Conservation (phyloP, 1,284 basidiomycete species). For the Puccinia coronata region DNA sequence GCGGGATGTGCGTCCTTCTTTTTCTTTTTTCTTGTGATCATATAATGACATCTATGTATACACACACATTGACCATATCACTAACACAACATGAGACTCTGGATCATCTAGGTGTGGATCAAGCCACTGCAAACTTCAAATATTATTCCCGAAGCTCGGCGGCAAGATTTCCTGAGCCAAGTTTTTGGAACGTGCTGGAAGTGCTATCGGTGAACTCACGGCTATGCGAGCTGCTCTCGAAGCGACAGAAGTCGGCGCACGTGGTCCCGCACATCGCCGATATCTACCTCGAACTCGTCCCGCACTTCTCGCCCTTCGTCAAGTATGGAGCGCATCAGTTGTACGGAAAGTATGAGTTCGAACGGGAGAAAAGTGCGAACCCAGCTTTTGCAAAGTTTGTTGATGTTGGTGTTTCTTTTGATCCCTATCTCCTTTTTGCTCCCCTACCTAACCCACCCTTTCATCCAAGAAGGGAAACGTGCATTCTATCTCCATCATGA, state of each 20-base stretch:
- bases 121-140: conserved; percentile 74
- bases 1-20: conserved; percentile 71
- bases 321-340: conserved; percentile 94
- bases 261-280: conserved; percentile 91
- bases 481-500: neutral
- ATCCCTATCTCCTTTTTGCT: neutral
- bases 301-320: conserved; percentile 86
- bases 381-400: conserved; percentile 94
- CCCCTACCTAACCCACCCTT: neutral
- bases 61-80: neutral
- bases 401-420: conserved; percentile 66
- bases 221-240: conserved; percentile 87
- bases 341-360: conserved; percentile 98
- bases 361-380: conserved; percentile 94
- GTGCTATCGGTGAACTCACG: conserved; percentile 87
- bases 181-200: conserved; percentile 99
- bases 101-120: conserved; percentile 77
- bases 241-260: conserved; percentile 89
- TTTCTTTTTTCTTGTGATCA: neutral
- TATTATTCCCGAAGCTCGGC: conserved; percentile 73
- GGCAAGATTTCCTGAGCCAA: conserved; percentile 84
- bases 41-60: neutral
- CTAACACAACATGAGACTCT: conserved; percentile 45
- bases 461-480: neutral
- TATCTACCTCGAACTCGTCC: conserved; percentile 82